A percentile compares a stretch with the other conserved stretches of the same genome.
These are phyloP conservation scores for Luffa acutangula DNA, from an alignment of 306 rosid genomes.

Conservation along the genomic window DNA sequence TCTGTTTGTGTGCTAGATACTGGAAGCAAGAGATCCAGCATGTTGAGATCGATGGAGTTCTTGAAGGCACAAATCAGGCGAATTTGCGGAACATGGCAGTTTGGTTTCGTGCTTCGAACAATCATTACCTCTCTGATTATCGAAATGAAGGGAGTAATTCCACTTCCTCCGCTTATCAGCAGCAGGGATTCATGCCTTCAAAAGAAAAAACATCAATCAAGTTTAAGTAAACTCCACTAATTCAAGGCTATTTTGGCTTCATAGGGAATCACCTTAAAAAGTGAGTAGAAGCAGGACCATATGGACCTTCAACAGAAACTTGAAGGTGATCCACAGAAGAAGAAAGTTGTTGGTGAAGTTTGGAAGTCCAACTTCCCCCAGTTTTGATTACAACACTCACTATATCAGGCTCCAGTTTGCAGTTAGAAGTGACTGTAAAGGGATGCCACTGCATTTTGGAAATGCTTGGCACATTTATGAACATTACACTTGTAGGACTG, in stretches of 20 bases:
- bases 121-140: constrained; percentile 50
- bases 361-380: constrained; percentile 53
- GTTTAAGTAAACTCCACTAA: not conserved
- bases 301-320: constrained; percentile 81
- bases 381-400: constrained; percentile 41
- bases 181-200: constrained; percentile 31
- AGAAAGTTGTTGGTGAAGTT: constrained; percentile 36
- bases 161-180: constrained; percentile 58
- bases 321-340: constrained; percentile 28
- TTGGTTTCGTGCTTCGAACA: constrained; percentile 28
- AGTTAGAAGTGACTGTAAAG: constrained; percentile 53
- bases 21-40: constrained; percentile 38
- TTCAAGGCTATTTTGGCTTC: not conserved
- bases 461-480: constrained; percentile 51
- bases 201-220: not conserved
- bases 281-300: constrained; percentile 42
- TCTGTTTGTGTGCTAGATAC: constrained; percentile 8
- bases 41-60: constrained; percentile 28
- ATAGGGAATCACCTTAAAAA: constrained; percentile 33
- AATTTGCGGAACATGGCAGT: constrained; percentile 20
- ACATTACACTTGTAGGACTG: constrained; percentile 52
- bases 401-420: constrained; percentile 33
- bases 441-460: constrained; percentile 87
- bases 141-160: constrained; percentile 54
- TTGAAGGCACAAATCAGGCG: constrained; percentile 37